Evolutionary conservation across 768 basidiomycete genomes (phyloP), one percentile per base, ranked within the genome.

Genomic region (Suillus clintonianus): DNA sequence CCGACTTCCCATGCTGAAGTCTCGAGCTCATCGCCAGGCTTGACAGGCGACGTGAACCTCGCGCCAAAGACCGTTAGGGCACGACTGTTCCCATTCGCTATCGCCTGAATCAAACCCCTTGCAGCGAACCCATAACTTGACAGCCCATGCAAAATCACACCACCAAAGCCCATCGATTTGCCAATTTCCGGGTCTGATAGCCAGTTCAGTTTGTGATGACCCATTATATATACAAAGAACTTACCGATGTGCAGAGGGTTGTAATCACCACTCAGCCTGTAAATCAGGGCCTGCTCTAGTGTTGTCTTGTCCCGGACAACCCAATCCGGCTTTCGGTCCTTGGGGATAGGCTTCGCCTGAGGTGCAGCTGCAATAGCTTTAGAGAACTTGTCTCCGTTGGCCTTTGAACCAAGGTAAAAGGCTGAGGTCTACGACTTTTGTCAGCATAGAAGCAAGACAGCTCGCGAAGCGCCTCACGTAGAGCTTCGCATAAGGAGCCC

Each of bases 141-240:
- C 30, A 95, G 82, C 34, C 94, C 94, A 71, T 96, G 94, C 3
- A 95, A 83, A 69, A 96, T 94, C 42, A 89, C 86, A 55, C 89
- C 94, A 3, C 91, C 91, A 69, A 96, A 95, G 13, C 92, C 92
- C 19, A 87, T 81, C 9, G 80, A 81, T 66, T 86, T 73, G n/a
- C 92, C 94, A 43, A 92, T 86, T 15, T 70, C 74, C 1, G 93
- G 91, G 78, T 95, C 93, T 90, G 71, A 3, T 59, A 27, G 15
- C 13, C 62, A 15, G 27, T 36, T 42, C 24, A 42, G 30, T 30
- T 4, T 39, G 3, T 57, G 3, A 15, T 32, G 65, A 24, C 24
- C 14, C 6, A 19, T 22, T 13, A 60, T 24, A 27, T 47, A 22
- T 47, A 4, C 54, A 27, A 45, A 17, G 37, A 27, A 63, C 80